Evolutionary conservation across 176 grass and related monocot genomes (phyloP).

Genomic region (Juncus effusus): DNA sequence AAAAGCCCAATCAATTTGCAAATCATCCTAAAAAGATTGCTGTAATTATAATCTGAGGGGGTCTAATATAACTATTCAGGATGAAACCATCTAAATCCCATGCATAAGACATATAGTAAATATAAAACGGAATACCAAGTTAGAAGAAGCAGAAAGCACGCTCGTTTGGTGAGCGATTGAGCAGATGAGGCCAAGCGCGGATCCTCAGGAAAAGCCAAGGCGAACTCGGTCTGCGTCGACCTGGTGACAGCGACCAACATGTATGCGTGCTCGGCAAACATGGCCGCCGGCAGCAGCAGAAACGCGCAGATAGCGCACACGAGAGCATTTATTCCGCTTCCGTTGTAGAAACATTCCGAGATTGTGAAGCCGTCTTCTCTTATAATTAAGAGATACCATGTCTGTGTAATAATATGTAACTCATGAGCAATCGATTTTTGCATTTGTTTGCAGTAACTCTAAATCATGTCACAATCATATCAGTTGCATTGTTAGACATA

Average conservation of each 20-base stretch:
- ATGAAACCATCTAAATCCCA: too few relatives aligned
- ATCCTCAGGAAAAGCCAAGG: conserved; percentile 39
- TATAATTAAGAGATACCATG: conserved; percentile 58
- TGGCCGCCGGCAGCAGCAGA: conserved; percentile 75
- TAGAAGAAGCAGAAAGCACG: conserved; percentile 70
- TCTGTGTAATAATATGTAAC: conserved; percentile 26
- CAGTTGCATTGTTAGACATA: neutral
- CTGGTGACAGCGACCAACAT: conserved; percentile 67
- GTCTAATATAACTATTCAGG: too few relatives aligned
- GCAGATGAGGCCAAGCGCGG: conserved; percentile 28
- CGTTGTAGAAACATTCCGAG: conserved; percentile 58
- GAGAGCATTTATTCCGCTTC: conserved; percentile 49
- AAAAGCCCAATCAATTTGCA: too few relatives aligned
- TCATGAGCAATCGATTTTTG: too few relatives aligned
- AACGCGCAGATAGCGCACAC: conserved; percentile 65
- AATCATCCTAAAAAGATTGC: too few relatives aligned
- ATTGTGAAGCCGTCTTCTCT: conserved; percentile 31
- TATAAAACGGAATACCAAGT: conserved; percentile 40
- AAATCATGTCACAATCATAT: too few relatives aligned
- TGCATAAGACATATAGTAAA: neutral
- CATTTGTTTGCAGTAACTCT: too few relatives aligned
- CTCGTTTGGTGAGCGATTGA: conserved; percentile 41
- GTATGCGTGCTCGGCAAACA: conserved; percentile 84
- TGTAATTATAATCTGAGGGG: too few relatives aligned
- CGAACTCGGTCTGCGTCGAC: conserved; percentile 11